Base-by-base conservation (phyloP, 2,329 filamentous ascomycete genomes). In the Alternaria infectoria region DNA sequence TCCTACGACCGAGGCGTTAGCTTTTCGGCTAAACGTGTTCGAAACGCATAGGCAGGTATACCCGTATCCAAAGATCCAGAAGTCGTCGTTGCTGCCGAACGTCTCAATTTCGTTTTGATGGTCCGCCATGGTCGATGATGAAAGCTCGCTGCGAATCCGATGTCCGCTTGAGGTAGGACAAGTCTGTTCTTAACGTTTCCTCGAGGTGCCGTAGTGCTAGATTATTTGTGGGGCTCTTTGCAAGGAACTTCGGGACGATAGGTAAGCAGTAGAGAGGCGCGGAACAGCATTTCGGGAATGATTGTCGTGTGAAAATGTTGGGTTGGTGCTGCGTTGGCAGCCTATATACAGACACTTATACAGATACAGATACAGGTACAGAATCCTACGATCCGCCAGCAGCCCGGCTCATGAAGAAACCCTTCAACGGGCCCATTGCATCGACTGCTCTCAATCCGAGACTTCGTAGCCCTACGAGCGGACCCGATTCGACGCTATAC, bases 31-130 rank as follows among this genome's bases (percentile, higher is more conserved):
- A 26, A 17, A 10, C 23, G 15, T 25, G 15, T 45, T 44, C 36
- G 36, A 40, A 40, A 45, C 15, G 45, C 15, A 11, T 45, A 7
- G 32, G 25, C 15, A 36, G 11, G n/a, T 9, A 69, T 84, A 97
- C 95, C 95, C 96, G 77, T 98, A 99, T 66, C 96, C 96, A 81
- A 97, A 98, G 49, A 99, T 85, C 96, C 96, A 99, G 74, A 98
- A 93, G 77, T 97, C 92, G 36, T 87, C 84, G 23, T 83, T 74
- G 23, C 68, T 69, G 25, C 77, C 77, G 50, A 79, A 79, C 5
- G 72, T 69, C 51, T 75, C 74, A 32, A 78, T 77, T 36, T 75
- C 68, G 54, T 64, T 69, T 54, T 71, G 58, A 54, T 78, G 75
- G 19, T 73, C 71, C 11, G 73, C 56, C 74, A 77, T 77, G 2